Conservation (phyloP, 306 rosid species). For the Gynostemma pentaphyllum region DNA sequence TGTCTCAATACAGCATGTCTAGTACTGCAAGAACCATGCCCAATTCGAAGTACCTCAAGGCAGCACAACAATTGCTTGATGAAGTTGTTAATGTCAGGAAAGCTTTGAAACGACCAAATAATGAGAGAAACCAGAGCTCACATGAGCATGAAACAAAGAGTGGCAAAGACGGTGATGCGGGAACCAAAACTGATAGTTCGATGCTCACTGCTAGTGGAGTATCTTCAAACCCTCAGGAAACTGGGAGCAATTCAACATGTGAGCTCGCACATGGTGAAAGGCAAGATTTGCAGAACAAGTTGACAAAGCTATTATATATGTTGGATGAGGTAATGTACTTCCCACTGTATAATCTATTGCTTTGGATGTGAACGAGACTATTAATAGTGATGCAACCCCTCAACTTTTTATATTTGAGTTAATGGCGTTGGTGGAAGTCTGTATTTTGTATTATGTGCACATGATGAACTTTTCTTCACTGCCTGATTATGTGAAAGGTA, state of each 20-base stretch:
- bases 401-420: background rate
- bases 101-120: conserved; percentile 34
- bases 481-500: background rate
- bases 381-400: background rate
- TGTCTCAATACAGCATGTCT: conserved; percentile 40
- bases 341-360: background rate
- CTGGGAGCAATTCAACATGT: conserved; percentile 25
- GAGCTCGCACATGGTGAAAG: conserved; percentile 70
- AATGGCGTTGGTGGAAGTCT: background rate
- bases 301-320: conserved; percentile 66
- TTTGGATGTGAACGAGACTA: background rate
- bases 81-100: conserved; percentile 62
- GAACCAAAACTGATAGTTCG: conserved; percentile 29
- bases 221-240: conserved; percentile 34
- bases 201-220: conserved; percentile 24
- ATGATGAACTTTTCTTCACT: background rate
- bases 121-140: conserved; percentile 25
- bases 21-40: conserved; percentile 38
- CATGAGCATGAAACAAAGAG: conserved; percentile 24
- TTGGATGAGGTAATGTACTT: conserved; percentile 51
- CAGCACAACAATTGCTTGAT: conserved; percentile 62
- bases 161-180: conserved; percentile 31
- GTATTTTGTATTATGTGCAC: background rate
- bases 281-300: conserved; percentile 61
- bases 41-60: conserved; percentile 60